Evolutionary conservation across 345 rosid species (phyloP).

Genomic region (Capsella bursapastoris): DNA sequence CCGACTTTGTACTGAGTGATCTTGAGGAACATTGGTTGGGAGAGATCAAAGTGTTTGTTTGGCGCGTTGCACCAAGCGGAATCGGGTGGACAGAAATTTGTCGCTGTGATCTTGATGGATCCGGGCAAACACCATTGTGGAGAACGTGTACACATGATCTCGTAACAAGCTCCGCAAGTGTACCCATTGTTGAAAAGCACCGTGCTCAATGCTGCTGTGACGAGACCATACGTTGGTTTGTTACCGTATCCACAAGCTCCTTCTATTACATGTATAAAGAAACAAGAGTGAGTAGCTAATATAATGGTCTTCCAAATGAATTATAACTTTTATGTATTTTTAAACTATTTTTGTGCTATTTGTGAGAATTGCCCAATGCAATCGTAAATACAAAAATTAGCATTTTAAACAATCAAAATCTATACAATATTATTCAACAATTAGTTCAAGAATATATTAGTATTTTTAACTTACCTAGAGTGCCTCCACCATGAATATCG

Average conservation of each 20-base stretch:
- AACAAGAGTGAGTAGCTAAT: not conserved
- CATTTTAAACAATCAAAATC: no score
- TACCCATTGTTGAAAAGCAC: conserved; percentile 41
- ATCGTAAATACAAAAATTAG: no score
- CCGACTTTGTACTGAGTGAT: conserved; percentile 47
- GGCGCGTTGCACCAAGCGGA: conserved; percentile 62
- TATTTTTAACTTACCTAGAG: conserved; percentile 26
- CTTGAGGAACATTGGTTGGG: conserved; percentile 49
- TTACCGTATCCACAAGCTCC: conserved; percentile 70
- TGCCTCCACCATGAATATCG: conserved; percentile 33
- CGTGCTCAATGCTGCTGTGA: conserved; percentile 54
- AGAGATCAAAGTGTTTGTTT: conserved; percentile 53
- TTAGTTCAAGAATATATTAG: not conserved
- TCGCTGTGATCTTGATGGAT: conserved; percentile 47
- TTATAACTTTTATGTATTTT: not conserved
- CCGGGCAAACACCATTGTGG: conserved; percentile 26
- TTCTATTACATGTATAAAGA: conserved; percentile 35
- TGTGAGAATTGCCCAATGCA: not conserved
- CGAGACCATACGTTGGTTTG: conserved; percentile 54
- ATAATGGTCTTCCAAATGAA: not conserved
- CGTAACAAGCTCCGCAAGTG: conserved; percentile 35
- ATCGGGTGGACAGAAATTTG: conserved; percentile 66
- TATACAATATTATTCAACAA: no score
- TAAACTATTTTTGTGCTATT: no score
- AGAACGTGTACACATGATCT: conserved; percentile 4